Base-by-base conservation (phyloP, 2,329 filamentous ascomycete genomes). In the Stachybotrys elegans region DNA sequence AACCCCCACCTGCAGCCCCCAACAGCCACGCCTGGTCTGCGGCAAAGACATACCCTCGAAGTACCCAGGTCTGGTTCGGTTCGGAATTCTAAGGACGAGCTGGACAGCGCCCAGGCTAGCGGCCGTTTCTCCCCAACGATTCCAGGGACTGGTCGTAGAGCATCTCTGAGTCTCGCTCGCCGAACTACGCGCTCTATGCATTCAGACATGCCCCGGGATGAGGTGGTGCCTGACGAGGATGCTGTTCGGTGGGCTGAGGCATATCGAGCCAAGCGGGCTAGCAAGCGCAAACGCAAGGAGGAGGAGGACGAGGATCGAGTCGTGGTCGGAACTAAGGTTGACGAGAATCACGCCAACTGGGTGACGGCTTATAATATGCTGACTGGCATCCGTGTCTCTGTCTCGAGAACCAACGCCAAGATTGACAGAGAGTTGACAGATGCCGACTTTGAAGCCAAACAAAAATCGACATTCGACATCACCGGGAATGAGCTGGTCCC, bases 311-410 rank as follows among this genome's bases (percentile, higher is more conserved):
- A 97, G 48, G 92, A 97, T 57, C 82, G 91, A 49, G 92, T 98
- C 9, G 78, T 97, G 23, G 91, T 98, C 16, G 93, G 93, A 47
- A 98, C 89, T 46, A 97, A 96, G 70, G 93, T 98, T 42, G 93
- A 98, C 62, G 91, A 97, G 71, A 87, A 88, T 58, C 93, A 98
- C 65, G 87, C 89, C 54, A 97, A 97, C 66, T 98, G 88, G 84
- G 90, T 95, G 36, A 96, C 90, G 2, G 93, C 93, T 47, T 98
- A 98, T 73, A 98, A 98, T 68, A 98, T 98, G 93, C 78, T 98
- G 70, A 98, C 93, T 31, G 93, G 93, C 51, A 98, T 98, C 62
- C 90, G 93, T 44, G 95, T 97, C 57, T 91, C 89, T 35, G 93
- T 98, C 21, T 97, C 91, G 51, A 79, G 93, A 57, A 95, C 91